Evolutionary conservation across 768 basidiomycete species (phyloP), one percentile per base, ranked within the genome.

Genomic region (Agaricus sinodeliciosus): DNA sequence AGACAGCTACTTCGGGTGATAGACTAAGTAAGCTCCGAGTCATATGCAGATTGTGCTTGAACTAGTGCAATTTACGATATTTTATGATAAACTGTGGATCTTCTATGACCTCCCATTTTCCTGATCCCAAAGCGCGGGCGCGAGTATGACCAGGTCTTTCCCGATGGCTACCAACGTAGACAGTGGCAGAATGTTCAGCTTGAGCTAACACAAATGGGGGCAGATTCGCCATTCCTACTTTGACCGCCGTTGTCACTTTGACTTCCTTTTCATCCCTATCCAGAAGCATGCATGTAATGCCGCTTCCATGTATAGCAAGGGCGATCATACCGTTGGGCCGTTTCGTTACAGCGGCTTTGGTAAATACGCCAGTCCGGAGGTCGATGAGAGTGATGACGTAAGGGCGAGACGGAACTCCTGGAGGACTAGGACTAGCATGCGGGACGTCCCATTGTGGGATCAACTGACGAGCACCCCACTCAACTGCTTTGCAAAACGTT

Each of bases 281-380:
- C 4, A 63, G 31, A 9, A 63, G 46, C 58, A 63, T 62, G 36
- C 61, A 62, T 2, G 62, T 60, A 15, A 62, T 49, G 1, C 62
- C 62, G 31, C 54, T 54, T 16, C 60, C 60, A 27, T 61, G 60
- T 9, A 61, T 42, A 5, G 60, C 60, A 13, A 61, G 47, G 9
- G 47, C 9, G 8, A 61, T 45, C 44, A 60, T 46, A 19, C 40
- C 41, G 28, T 59, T 59, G 4, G 55, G 52, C 11, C n/a, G 15
- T 12, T 45, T 46, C 16, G 46, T 43, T 2, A 57, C 59, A 3
- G 26, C 46, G 13, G 48, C 49, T 11, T 42, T 48, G n/a, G 48
- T 53, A 7, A 40, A 27, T 3, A 57, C 56, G 8, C 54, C 41
- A 9, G 50, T 47, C 34, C 35, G 22, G 3, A 56, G 44, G 15